phyloP scores from a whole-genome alignment of 75 land plant genomes.

The Chamaecyparis obtusa region DNA sequence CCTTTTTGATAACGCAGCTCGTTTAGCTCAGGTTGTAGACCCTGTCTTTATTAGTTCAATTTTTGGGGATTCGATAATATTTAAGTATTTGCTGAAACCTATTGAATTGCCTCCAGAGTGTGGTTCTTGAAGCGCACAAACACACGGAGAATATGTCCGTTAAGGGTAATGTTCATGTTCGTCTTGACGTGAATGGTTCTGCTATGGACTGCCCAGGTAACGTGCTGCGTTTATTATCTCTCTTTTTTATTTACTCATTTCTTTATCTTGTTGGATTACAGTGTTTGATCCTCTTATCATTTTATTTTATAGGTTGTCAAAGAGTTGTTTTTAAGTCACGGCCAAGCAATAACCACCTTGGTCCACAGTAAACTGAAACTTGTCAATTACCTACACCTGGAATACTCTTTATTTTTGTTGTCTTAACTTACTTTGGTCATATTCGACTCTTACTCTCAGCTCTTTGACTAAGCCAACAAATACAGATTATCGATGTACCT shows the following conservation, averaged over 20 bases:
- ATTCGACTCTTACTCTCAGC: neutral
- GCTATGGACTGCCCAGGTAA: constrained; percentile 80
- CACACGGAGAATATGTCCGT: constrained; percentile 26
- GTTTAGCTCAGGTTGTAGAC: constrained; percentile 59
- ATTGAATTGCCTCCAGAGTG: constrained; percentile 21
- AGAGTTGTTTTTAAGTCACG: neutral
- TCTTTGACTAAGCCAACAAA: no score
- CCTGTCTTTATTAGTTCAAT: neutral
- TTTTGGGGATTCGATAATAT: neutral
- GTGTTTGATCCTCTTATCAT: neutral
- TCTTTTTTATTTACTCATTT: neutral
- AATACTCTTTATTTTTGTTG: neutral
- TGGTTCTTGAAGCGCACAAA: constrained; percentile 29
- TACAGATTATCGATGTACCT: no score
- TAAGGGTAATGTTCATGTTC: constrained; percentile 76
- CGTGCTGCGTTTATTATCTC: neutral
- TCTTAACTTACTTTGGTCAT: neutral
- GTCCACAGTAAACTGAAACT: no score
- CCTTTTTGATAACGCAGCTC: constrained; percentile 60
- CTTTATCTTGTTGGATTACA: neutral
- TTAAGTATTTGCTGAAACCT: neutral
- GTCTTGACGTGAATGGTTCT: constrained; percentile 71
- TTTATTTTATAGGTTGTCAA: neutral
- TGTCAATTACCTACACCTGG: no score
- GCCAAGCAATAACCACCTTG: neutral